phyloP scores from a whole-genome alignment of 2,329 filamentous ascomycete species.

The Monosporascus sp. region DNA sequence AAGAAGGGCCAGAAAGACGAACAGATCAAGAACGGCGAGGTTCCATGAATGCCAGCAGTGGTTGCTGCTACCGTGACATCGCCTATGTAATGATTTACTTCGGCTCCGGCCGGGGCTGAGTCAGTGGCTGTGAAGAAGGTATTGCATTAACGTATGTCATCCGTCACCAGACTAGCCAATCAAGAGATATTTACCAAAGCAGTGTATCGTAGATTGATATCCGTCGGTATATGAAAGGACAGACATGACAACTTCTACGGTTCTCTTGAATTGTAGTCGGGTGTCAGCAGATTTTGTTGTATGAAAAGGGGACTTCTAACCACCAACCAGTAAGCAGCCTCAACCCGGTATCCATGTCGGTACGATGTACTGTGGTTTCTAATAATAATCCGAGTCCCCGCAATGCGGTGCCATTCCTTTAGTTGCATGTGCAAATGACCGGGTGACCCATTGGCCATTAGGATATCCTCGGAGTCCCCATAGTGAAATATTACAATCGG shows the following conservation, averaged over 20 bases:
- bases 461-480: too few species aligned
- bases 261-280: neutral
- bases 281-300: too few species aligned
- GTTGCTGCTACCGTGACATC: neutral
- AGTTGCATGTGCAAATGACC: too few species aligned
- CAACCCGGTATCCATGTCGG: too few species aligned
- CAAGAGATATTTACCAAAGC: neutral
- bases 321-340: too few species aligned
- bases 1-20: neutral
- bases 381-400: too few species aligned
- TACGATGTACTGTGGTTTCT: too few species aligned
- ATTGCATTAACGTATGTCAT: neutral
- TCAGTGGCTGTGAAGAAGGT: neutral
- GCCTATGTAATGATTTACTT: neutral
- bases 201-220: neutral
- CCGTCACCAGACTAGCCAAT: neutral
- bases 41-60: neutral
- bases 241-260: neutral
- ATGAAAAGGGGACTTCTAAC: too few species aligned
- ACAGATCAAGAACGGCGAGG: neutral
- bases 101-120: neutral
- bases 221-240: neutral
- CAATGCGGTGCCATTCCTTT: too few species aligned
- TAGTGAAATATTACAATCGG: too few species aligned
- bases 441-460: too few species aligned